Percentiles rank a stretch among this genome's conserved stretches.
phyloP scores from a whole-genome alignment of 2,329 filamentous ascomycete species.

The Monosporascus sp. region DNA sequence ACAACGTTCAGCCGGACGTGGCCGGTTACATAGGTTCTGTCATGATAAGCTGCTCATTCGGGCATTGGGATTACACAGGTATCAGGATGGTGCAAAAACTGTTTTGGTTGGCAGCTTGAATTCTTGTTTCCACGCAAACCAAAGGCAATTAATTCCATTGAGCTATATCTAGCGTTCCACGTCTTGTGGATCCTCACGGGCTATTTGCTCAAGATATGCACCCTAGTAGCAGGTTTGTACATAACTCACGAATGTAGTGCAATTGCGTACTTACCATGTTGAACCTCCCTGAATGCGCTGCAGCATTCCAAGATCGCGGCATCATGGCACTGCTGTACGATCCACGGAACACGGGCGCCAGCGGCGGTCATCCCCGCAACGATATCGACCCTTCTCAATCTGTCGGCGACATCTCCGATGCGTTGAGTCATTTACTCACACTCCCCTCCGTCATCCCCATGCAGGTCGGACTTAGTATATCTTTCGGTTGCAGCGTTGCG shows the following conservation, averaged over 20 bases:
- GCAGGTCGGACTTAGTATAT: slow-evolving; percentile 30
- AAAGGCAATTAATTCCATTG: no score
- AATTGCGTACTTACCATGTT: neutral
- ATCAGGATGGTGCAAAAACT: no score
- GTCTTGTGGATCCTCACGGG: no score
- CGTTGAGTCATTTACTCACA: slow-evolving; percentile 27
- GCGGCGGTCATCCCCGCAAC: slow-evolving; percentile 28
- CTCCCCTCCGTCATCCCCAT: slow-evolving; percentile 23
- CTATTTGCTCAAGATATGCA: no score
- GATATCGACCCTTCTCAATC: slow-evolving; percentile 28
- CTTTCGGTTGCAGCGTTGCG: slow-evolving; percentile 22
- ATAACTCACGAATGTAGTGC: neutral
- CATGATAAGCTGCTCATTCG: no score
- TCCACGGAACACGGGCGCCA: slow-evolving; percentile 25
- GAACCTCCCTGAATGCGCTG: neutral
- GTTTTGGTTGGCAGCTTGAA: no score
- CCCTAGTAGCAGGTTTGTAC: no score
- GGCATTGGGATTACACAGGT: no score
- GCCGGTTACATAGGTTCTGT: no score
- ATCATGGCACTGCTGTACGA: slow-evolving; percentile 28
- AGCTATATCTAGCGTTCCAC: no score
- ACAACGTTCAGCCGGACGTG: no score
- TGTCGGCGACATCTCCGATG: slow-evolving; percentile 31
- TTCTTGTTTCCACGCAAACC: no score
- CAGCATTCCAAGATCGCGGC: slow-evolving; percentile 14